Evolutionary conservation across 768 basidiomycete genomes (phyloP).

Genomic region (Xerocomus spinulosus): DNA sequence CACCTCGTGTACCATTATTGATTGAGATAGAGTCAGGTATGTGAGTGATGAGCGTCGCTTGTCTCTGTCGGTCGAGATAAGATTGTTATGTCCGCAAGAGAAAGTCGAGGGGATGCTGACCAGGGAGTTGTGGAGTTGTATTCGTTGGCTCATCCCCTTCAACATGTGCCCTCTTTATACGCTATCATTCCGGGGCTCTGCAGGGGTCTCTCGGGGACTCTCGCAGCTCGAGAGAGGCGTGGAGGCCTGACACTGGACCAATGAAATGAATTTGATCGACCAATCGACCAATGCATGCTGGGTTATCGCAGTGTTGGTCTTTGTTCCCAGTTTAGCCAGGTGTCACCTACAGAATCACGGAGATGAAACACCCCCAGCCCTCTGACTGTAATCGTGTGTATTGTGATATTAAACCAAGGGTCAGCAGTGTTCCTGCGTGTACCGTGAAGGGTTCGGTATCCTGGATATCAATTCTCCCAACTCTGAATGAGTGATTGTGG

Average conservation of each 20-base stretch:
- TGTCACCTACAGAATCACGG: background rate
- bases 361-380: slow-evolving; percentile 10
- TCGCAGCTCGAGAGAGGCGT: background rate
- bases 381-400: background rate
- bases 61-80: slow-evolving; percentile 7
- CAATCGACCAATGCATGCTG: background rate
- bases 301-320: background rate
- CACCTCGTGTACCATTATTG: slow-evolving; percentile 10
- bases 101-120: slow-evolving; percentile 7
- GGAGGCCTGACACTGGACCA: background rate
- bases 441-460: background rate
- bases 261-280: background rate
- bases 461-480: no score
- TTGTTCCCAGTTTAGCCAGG: slow-evolving; percentile 2
- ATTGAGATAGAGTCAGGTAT: background rate
- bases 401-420: background rate
- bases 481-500: no score
- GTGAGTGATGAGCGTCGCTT: background rate
- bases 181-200: background rate
- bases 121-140: background rate
- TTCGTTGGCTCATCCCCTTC: background rate
- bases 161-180: no score
- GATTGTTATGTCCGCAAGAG: background rate
- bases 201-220: background rate
- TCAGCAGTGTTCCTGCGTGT: no score